phyloP scores from a whole-genome alignment of 192 early-diverging fungal species.

The Pilaira anomala region DNA sequence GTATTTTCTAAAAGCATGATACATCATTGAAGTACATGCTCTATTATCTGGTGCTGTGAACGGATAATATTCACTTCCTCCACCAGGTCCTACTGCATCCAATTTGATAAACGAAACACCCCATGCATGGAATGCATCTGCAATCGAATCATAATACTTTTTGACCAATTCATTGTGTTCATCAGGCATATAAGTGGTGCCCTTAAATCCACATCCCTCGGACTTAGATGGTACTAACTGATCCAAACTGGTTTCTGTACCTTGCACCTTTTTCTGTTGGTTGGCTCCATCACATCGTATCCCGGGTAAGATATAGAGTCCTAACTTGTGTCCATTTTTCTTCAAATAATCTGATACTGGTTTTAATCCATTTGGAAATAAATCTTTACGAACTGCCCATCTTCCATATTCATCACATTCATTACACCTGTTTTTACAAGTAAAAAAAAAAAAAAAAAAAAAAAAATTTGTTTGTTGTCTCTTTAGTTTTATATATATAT shows the following conservation, averaged over 20 bases:
- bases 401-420: constrained; percentile 29
- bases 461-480: not conserved
- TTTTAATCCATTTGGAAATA: constrained; percentile 29
- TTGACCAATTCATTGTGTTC: constrained; percentile 5
- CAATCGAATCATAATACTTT: constrained; percentile 31
- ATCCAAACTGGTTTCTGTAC: constrained; percentile 8
- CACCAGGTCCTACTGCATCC: constrained; percentile 35
- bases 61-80: constrained; percentile 27
- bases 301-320: constrained; percentile 32
- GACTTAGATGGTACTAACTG: constrained; percentile 1
- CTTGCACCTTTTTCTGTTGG: constrained; percentile 7
- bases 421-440: constrained; percentile 20
- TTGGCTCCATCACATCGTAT: constrained; percentile 27
- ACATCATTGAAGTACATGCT: constrained; percentile 16
- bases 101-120: constrained; percentile 31
- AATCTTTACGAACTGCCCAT: constrained; percentile 26
- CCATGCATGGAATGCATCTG: constrained; percentile 29
- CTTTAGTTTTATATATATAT: not conserved
- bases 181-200: constrained; percentile 29
- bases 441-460: not conserved
- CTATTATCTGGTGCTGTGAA: constrained; percentile 28
- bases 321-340: constrained; percentile 32
- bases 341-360: constrained; percentile 20
- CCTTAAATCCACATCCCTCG: constrained; percentile 32
- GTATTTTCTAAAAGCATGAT: constrained; percentile 18